phyloP scores from a whole-genome alignment of 2,329 filamentous ascomycete genomes.

The Ophiostoma sp. region DNA sequence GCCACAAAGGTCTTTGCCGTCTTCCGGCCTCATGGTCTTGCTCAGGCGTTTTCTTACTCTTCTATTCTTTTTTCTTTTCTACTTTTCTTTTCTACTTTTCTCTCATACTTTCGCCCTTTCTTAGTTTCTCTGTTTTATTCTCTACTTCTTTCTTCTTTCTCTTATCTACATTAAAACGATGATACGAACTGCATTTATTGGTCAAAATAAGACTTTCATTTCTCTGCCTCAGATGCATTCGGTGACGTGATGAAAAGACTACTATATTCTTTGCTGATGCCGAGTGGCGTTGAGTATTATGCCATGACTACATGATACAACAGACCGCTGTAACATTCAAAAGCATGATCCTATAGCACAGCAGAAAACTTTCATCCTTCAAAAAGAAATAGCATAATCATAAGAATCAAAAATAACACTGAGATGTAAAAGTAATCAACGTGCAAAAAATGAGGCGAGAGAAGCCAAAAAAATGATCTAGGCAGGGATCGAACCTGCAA shows the following conservation, averaged over 20 bases:
- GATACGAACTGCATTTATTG: not conserved
- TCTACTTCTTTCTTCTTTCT: not conserved
- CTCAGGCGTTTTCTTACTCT: not conserved
- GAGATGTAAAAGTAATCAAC: not conserved
- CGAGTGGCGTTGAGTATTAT: too few relatives aligned
- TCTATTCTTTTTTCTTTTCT: not conserved
- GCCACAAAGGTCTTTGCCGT: not conserved
- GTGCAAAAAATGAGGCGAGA: not conserved
- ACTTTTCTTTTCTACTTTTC: not conserved
- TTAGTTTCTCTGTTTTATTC: not conserved
- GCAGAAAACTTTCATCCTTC: too few relatives aligned
- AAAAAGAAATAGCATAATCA: too few relatives aligned
- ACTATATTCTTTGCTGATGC: too few relatives aligned
- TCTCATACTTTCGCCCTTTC: not conserved
- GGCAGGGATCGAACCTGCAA: slow-evolving; percentile 37
- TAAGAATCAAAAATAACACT: too few relatives aligned
- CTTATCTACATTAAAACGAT: not conserved
- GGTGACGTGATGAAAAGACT: too few relatives aligned
- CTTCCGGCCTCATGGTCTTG: not conserved
- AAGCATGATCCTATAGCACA: too few relatives aligned
- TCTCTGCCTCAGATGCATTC: too few relatives aligned
- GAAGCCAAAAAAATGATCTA: slow-evolving; percentile 24
- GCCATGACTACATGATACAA: too few relatives aligned
- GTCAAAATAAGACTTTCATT: not conserved
- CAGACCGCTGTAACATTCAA: too few relatives aligned